Evolutionary conservation across 352 stramenopile species (phyloP), one percentile per base, ranked within the genome.

Genomic region (Discostella stelligera): DNA sequence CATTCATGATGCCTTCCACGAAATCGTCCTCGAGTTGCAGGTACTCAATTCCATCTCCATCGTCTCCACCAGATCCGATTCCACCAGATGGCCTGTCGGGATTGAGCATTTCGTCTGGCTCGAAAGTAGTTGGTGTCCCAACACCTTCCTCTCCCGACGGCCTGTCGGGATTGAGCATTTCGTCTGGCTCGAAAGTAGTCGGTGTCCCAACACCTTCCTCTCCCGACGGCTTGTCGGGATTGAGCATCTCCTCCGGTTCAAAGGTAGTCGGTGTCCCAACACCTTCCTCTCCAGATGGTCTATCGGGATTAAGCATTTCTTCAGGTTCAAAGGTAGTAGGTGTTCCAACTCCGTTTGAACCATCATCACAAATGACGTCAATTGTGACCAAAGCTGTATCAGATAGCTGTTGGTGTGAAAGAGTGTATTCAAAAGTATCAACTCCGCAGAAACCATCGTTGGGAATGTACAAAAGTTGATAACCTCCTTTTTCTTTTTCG

Each of bases 1-100:
- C 30, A 61, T 71, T 65, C 58, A 66, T 52, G 18, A 59, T 59
- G 18, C 41, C 62, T 56, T 44, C 46, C 3, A 46, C 62, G 48
- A 62, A 79, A 25, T 79, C 71, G 21, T 79, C 63, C 21, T 68
- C 63, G 18, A 79, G 52, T n/a, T 63, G n/a, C 11, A 59, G 48
- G 16, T 11, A 62, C 37, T 67, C 44, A 18, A 13, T 9, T 10
- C 46, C 52, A 59, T 37, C 21, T 25, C n/a, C 21, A 32, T 32
- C 5, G 5, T 32, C 37, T 10, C 37, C 37, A 44, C n/a, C 30
- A 53, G n/a, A 32, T 25, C 37, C 37, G 13, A 46, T 23, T 18
- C 16, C 23, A 1, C 53, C 53, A 13, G 53, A 13, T 20, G 53
- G 53, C 25, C 52, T 61, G 13, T 73, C 37, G 2, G 27, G 27